phyloP scores from a whole-genome alignment of 441 rosid genomes.

The Oxalis stricta region DNA sequence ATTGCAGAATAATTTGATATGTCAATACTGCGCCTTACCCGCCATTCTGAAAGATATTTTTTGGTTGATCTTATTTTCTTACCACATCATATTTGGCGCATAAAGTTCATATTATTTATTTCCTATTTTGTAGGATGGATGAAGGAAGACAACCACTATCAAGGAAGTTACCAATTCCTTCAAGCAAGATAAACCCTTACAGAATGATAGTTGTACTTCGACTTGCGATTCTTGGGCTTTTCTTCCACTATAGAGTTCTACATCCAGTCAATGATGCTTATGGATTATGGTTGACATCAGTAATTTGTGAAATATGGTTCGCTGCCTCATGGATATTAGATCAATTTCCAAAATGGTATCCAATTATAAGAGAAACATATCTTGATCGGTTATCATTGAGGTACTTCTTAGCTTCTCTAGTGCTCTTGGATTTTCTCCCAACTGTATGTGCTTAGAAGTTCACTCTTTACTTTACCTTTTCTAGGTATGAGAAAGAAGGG shows the following conservation, averaged over 20 bases:
- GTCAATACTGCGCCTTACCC: too few relatives aligned
- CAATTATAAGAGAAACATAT: constrained; percentile 82
- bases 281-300: constrained; percentile 82
- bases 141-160: constrained; percentile 97
- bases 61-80: too few relatives aligned
- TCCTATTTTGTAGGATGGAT: constrained; percentile 75
- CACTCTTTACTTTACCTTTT: background rate
- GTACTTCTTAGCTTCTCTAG: constrained; percentile 17
- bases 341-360: constrained; percentile 94
- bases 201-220: constrained; percentile 66
- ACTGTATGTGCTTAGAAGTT: too few relatives aligned
- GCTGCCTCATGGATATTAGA: constrained; percentile 91
- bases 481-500: constrained; percentile 89
- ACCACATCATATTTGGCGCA: too few relatives aligned
- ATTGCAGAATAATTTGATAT: too few relatives aligned
- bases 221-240: constrained; percentile 69
- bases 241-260: constrained; percentile 79
- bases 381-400: constrained; percentile 84
- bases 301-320: constrained; percentile 96
- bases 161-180: constrained; percentile 74
- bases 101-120: too few relatives aligned
- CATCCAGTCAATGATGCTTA: constrained; percentile 82
- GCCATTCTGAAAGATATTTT: too few relatives aligned
- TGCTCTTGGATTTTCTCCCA: too few relatives aligned
- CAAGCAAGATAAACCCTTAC: constrained; percentile 87